Evolutionary conservation across 371 early-diverging fungal genomes (phyloP), one percentile per base, ranked within the genome.

Genomic region (Actinomortierella wolfii): DNA sequence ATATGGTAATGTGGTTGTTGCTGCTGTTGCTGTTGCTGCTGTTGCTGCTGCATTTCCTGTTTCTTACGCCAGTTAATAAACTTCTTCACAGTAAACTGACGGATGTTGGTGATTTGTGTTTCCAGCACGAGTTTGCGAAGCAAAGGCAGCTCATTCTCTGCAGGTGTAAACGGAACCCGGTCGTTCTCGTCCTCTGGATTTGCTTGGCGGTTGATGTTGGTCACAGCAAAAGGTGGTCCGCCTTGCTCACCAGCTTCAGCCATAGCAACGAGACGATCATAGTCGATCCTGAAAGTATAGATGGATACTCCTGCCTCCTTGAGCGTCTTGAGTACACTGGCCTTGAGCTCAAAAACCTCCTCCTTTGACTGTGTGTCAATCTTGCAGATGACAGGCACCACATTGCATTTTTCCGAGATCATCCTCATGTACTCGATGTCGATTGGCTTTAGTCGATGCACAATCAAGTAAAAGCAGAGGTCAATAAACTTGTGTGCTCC

Each of bases 391-490:
- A 89, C 78, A 2, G 89, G 91, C 28, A 89, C 78, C 48, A 89
- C 76, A 66, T 82, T 84, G 60, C 83, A 82, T 53, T 83, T 61
- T 26, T 83, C 79, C 24, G 81, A 80, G n/a, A 89, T 67, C 9
- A 77, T 64, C 26, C 83, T 80, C 86, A 89, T 85, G 69, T 83
- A 90, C 68, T 90, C 91, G 43, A 89, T 70, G 66, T 92, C 92
- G n/a, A 88, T 86, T 40, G 87, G 81, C 65, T 88, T 87, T 11
- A 89, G 43, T 26, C 89, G 78, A 67, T 85, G 86, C 51, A 85
- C 77, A 46, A 88, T 83, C 41, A 87, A 65, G 57, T 89, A 90
- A 14, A 93, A 65, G 64, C 88, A 88, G 5, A 77, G 83, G 60
- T 93, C 91, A 43, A 92, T 77, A 67, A 91, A 83, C 34, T 81